Conservation (phyloP, 345 rosid species). For the Citrus reticulata region DNA sequence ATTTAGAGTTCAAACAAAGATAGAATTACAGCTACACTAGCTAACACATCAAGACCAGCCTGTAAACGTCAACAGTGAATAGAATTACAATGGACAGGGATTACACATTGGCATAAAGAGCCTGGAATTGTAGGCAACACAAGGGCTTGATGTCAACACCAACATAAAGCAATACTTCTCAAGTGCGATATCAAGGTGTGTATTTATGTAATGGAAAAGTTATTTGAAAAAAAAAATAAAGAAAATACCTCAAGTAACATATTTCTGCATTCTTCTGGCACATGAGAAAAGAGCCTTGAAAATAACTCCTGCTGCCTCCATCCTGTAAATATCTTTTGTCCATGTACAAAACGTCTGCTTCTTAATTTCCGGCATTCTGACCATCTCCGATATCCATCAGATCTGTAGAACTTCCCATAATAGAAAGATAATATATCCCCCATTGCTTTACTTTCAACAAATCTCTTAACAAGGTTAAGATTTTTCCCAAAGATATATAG, state of each 20-base stretch:
- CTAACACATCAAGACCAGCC: neutral
- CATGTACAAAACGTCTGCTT: constrained; percentile 44
- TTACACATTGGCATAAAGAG: neutral
- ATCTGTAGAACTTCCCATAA: constrained; percentile 61
- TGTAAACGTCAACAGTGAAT: neutral
- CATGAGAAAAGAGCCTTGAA: constrained; percentile 42
- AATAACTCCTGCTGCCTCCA: constrained; percentile 65
- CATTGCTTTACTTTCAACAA: constrained; percentile 53
- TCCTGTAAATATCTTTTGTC: constrained; percentile 63
- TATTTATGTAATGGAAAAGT: neutral
- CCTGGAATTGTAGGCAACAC: neutral
- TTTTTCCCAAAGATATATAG: constrained; percentile 70
- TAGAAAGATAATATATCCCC: constrained; percentile 64
- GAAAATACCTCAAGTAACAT: constrained; percentile 51
- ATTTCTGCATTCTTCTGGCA: constrained; percentile 46
- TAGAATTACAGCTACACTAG: neutral
- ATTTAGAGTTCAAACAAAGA: neutral
- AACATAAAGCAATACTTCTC: neutral
- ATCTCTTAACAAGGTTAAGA: constrained; percentile 48
- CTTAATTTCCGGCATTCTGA: constrained; percentile 53
- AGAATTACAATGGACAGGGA: neutral
- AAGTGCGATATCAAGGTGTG: neutral
- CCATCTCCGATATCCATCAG: constrained; percentile 56
- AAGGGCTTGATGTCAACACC: neutral
- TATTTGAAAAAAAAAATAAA: neutral